Evolutionary conservation across 2,329 filamentous ascomycete species (phyloP).

Genomic region (Penicillium sp.): DNA sequence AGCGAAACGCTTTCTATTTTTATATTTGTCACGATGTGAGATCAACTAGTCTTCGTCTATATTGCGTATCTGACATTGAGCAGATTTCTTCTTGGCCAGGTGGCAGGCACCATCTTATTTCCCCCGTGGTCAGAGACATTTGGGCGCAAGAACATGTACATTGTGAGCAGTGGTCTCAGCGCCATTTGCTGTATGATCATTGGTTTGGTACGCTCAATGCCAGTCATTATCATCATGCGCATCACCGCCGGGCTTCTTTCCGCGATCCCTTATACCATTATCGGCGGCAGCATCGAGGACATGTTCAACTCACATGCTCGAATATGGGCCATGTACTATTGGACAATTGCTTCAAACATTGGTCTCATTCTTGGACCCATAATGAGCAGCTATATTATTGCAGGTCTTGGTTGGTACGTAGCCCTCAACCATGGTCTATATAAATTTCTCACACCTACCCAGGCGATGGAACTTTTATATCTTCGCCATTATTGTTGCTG

Average conservation of each 20-base stretch:
- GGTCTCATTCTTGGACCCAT: slow-evolving; percentile 41
- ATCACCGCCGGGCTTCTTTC: slow-evolving; percentile 40
- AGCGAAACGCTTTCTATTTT: slow-evolving; percentile 24
- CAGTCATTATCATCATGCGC: slow-evolving; percentile 36
- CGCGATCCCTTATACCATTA: slow-evolving; percentile 42
- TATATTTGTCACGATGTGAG: slow-evolving; percentile 26
- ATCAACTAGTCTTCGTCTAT: slow-evolving; percentile 2
- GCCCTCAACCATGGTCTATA: not conserved
- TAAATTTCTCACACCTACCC: not conserved
- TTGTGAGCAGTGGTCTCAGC: slow-evolving; percentile 25
- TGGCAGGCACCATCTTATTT: slow-evolving; percentile 28
- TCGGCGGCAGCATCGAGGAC: slow-evolving; percentile 44
- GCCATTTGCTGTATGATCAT: slow-evolving; percentile 32
- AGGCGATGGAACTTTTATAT: slow-evolving; percentile 43
- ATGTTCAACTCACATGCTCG: slow-evolving; percentile 41
- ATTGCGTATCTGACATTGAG: not conserved
- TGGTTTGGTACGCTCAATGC: slow-evolving; percentile 30
- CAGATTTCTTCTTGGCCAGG: slow-evolving; percentile 32
- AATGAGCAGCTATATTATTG: slow-evolving; percentile 37
- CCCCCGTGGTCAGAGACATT: slow-evolving; percentile 34
- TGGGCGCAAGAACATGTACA: slow-evolving; percentile 32
- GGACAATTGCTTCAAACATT: slow-evolving; percentile 38
- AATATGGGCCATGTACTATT: slow-evolving; percentile 42
- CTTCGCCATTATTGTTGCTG: slow-evolving; percentile 33
- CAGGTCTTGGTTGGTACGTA: slow-evolving; percentile 32